These are phyloP conservation scores for Nyctanthes arbortristis DNA, from an alignment of 257 asterid species.

Conservation along the genomic window DNA sequence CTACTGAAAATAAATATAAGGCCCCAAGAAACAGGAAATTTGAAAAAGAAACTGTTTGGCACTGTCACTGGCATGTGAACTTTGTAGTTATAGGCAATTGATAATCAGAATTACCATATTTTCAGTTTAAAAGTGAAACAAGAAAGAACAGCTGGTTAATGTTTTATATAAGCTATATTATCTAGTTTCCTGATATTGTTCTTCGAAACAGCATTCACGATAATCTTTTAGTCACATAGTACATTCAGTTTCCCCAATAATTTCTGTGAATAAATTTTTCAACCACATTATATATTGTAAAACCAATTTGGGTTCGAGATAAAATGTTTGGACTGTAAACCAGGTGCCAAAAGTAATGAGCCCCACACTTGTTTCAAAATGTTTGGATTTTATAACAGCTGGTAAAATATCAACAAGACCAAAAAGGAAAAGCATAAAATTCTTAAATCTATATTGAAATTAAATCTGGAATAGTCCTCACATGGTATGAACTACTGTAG, in stretches of 20 bases:
- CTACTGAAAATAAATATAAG: slow-evolving; percentile 11
- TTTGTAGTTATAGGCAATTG: background rate
- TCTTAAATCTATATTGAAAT: background rate
- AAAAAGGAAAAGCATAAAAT: background rate
- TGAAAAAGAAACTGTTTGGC: background rate
- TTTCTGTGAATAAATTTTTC: background rate
- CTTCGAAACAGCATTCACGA: background rate
- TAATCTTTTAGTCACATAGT: background rate
- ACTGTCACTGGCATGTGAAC: background rate
- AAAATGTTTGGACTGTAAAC: background rate
- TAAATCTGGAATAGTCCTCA: too few relatives aligned
- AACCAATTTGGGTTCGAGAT: background rate
- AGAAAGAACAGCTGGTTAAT: background rate
- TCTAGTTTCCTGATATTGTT: background rate
- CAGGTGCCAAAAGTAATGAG: background rate
- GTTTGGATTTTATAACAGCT: background rate
- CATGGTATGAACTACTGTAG: too few relatives aligned
- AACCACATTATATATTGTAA: background rate
- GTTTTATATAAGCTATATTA: background rate
- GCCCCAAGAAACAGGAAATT: background rate
- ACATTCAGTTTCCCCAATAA: background rate
- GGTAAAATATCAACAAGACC: background rate
- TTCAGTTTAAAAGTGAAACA: background rate
- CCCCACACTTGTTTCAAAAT: background rate
- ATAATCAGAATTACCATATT: background rate